phyloP scores from a whole-genome alignment of 177 flowering plant species.

The Vitis hybrid region DNA sequence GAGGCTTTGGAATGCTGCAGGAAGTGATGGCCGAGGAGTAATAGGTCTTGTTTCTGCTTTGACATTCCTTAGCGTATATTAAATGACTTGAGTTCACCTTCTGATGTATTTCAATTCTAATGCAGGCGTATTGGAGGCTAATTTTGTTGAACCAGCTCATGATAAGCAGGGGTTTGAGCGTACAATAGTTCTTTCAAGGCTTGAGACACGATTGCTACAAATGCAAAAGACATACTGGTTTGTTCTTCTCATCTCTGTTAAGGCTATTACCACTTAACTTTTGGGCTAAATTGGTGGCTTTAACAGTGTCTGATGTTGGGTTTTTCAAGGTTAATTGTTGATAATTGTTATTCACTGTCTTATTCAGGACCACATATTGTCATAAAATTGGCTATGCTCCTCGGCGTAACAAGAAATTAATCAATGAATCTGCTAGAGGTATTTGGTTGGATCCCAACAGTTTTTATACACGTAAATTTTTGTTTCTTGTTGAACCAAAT shows the following conservation, averaged over 20 bases:
- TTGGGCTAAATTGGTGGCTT: too few species aligned
- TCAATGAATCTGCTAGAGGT: too few species aligned
- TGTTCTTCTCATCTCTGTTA: slow-evolving; percentile 11
- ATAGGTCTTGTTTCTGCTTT: slow-evolving; percentile 48
- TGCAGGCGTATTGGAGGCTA: slow-evolving; percentile 65
- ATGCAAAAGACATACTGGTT: slow-evolving; percentile 87
- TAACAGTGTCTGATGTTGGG: too few species aligned
- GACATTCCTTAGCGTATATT: neutral
- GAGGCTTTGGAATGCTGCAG: slow-evolving; percentile 95
- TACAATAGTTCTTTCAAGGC: slow-evolving; percentile 58
- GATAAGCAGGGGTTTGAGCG: slow-evolving; percentile 76
- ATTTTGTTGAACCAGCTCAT: slow-evolving; percentile 77
- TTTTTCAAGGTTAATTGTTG: too few species aligned
- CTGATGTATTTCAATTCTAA: slow-evolving; percentile 1
- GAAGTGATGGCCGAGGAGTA: slow-evolving; percentile 94
- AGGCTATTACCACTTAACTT: too few species aligned
- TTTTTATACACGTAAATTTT: too few species aligned
- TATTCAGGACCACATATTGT: slow-evolving; percentile 40
- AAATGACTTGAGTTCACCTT: neutral
- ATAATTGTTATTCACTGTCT: neutral
- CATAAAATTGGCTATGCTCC: slow-evolving; percentile 69
- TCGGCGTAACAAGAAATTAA: slow-evolving; percentile 12
- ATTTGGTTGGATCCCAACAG: too few species aligned
- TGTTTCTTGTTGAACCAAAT: too few species aligned
- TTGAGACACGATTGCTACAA: slow-evolving; percentile 56